Percentiles rank a stretch among this genome's conserved stretches.
phyloP scores from a whole-genome alignment of 164 flowering plant species.

The Cinnamomum micranthum region DNA sequence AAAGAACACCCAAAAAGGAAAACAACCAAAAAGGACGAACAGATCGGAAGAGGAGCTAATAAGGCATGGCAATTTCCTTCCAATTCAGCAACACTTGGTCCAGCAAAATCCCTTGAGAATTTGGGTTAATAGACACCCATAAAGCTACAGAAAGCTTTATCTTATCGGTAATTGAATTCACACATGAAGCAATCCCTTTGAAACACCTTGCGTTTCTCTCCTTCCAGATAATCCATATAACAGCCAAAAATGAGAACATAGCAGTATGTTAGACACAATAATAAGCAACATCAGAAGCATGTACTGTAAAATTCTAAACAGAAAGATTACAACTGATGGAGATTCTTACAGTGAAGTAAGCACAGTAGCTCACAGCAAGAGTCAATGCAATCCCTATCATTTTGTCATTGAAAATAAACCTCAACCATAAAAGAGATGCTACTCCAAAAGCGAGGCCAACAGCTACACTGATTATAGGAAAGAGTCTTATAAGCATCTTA shows the following conservation, averaged over 20 bases:
- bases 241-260: slow-evolving; percentile 12
- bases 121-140: too few relatives aligned
- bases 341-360: slow-evolving; percentile 80
- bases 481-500: slow-evolving; percentile 12
- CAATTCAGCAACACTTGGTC: too few relatives aligned
- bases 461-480: slow-evolving; percentile 61
- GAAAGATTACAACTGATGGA: slow-evolving; percentile 11
- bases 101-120: too few relatives aligned
- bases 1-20: too few relatives aligned
- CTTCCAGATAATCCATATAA: too few relatives aligned
- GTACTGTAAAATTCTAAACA: neutral
- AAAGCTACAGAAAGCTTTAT: too few relatives aligned
- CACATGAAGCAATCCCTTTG: too few relatives aligned
- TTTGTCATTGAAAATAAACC: slow-evolving; percentile 86
- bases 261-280: neutral
- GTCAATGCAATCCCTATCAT: slow-evolving; percentile 92
- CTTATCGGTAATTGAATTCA: too few relatives aligned
- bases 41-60: too few relatives aligned
- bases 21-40: too few relatives aligned
- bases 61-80: too few relatives aligned
- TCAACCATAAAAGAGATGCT: slow-evolving; percentile 78
- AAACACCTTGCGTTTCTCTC: too few relatives aligned
- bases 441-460: slow-evolving; percentile 86
- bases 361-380: slow-evolving; percentile 89
- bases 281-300: slow-evolving; percentile 1